Percentiles rank a stretch among this genome's conserved stretches.
Conservation (phyloP, 495 filamentous ascomycete genomes). For the Articulospora tetracladia region DNA sequence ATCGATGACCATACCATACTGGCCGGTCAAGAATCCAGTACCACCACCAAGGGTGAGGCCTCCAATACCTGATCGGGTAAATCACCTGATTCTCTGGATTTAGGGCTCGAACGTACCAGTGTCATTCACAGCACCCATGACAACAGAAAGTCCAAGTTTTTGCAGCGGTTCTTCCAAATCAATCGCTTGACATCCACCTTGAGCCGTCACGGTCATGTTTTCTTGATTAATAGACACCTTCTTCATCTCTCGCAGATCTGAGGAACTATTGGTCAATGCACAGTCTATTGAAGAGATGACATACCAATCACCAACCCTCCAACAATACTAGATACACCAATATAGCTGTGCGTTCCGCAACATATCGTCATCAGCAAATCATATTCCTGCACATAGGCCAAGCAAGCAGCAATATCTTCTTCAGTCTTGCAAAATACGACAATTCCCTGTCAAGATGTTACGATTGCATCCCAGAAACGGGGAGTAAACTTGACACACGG, state of each 20-base stretch:
- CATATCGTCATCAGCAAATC: conserved; percentile 8
- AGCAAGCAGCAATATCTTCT: conserved; percentile 3
- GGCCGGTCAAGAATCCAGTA: conserved; percentile 4
- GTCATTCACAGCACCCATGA: conserved; percentile 18
- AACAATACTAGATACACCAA: conserved; percentile 11
- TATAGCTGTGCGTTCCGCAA: conserved; percentile 12
- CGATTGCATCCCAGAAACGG: not conserved
- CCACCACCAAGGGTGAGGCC: conserved; percentile 16
- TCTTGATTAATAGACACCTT: conserved; percentile 9
- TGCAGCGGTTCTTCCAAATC: conserved; percentile 11
- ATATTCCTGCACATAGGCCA: conserved; percentile 11
- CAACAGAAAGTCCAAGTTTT: conserved; percentile 5
- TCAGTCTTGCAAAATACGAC: conserved; percentile 14
- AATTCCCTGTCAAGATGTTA: conserved; percentile 1
- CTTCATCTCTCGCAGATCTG: conserved; percentile 17
- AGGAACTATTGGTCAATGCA: not conserved
- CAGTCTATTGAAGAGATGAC: not conserved
- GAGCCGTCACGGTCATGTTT: conserved; percentile 10
- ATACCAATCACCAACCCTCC: conserved; percentile 17
- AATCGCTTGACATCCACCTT: conserved; percentile 16
- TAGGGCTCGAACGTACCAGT: not conserved
- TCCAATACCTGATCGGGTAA: conserved; percentile 12
- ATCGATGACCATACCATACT: conserved; percentile 35
- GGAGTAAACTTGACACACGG: conserved; percentile 2
- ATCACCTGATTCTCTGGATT: not conserved